Evolutionary conservation across 2,329 filamentous ascomycete species (phyloP).

Genomic region (Colletotrichum tanaceti): DNA sequence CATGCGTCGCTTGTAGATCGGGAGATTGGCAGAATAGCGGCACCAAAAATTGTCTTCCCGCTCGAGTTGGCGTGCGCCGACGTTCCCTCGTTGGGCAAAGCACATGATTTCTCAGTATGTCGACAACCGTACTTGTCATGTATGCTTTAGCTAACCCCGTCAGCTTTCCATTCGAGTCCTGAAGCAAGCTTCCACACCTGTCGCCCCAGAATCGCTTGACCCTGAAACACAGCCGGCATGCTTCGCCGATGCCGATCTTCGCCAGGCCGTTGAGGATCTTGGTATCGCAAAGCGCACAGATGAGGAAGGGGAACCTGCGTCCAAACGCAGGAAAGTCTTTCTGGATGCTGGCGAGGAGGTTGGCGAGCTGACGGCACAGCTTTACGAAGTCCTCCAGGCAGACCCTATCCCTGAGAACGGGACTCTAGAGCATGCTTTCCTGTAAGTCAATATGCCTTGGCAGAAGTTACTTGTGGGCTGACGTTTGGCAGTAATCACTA

Average conservation of each 20-base stretch:
- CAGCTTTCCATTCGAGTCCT: conserved; percentile 49
- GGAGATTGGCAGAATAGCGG: conserved; percentile 54
- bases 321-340: conserved; percentile 50
- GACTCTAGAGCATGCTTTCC: conserved; percentile 52
- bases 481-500: conserved; percentile 53
- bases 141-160: conserved; percentile 7
- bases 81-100: conserved; percentile 47
- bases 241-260: conserved; percentile 46
- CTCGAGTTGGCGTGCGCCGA: conserved; percentile 52
- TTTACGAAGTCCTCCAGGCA: conserved; percentile 47
- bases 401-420: conserved; percentile 45
- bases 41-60: conserved; percentile 57
- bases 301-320: conserved; percentile 41
- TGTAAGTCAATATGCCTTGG: conserved; percentile 55
- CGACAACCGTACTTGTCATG: not conserved
- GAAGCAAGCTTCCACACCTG: conserved; percentile 42
- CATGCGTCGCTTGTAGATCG: conserved; percentile 48
- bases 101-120: conserved; percentile 58
- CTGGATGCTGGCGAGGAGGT: conserved; percentile 41
- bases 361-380: conserved; percentile 42
- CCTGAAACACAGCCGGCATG: conserved; percentile 41
- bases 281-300: conserved; percentile 33
- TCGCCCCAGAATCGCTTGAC: conserved; percentile 42
- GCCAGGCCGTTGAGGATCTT: conserved; percentile 43
- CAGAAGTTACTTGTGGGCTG: not conserved